These are phyloP conservation scores for Melanogaster broomeanus DNA, from an alignment of 768 basidiomycete genomes.

Conservation along the genomic window DNA sequence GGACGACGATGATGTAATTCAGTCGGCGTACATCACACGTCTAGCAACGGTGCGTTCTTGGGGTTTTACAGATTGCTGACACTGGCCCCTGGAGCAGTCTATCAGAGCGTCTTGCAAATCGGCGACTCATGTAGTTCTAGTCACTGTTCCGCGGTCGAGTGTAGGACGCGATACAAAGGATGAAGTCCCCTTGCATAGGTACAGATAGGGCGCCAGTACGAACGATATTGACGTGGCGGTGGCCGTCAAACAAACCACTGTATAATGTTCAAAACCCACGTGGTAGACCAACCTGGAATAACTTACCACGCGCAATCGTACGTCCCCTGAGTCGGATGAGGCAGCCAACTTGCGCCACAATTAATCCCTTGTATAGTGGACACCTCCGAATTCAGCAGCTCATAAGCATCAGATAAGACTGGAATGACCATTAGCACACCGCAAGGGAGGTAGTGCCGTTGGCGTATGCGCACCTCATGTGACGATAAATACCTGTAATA, in stretches of 20 bases:
- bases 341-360: not conserved
- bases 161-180: not conserved
- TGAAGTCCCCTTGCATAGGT: not conserved
- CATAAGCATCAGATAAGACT: not conserved
- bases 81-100: not conserved
- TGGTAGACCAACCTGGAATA: not conserved
- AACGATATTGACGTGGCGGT: not conserved
- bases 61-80: not conserved
- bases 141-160: not conserved
- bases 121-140: not conserved
- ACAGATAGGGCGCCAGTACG: not conserved
- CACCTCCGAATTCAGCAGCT: not conserved
- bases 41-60: not conserved
- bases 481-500: not conserved
- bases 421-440: not conserved
- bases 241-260: not conserved
- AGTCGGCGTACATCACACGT: not conserved
- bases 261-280: not conserved
- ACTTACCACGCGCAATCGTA: not conserved
- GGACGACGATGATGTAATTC: not conserved
- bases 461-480: not conserved
- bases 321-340: not conserved
- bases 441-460: not conserved
- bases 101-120: not conserved
- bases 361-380: not conserved